Evolutionary conservation across 108 stramenopile genomes (phyloP).

Genomic region (Nitzschia palea): DNA sequence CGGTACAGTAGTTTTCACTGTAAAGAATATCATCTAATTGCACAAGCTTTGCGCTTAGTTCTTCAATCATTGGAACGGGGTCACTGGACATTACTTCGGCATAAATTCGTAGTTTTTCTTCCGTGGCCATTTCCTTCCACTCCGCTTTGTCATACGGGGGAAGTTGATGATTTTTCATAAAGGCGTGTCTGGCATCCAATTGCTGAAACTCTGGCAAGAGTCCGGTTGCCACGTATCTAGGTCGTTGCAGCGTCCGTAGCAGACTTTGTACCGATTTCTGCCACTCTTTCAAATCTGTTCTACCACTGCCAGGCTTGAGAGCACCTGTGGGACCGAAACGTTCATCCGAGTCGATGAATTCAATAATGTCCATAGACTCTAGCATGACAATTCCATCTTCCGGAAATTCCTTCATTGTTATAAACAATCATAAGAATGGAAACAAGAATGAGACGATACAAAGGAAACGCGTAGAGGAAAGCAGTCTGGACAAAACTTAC

Average conservation of each 20-base stretch:
- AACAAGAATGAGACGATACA: slow-evolving; percentile 6
- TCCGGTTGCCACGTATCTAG: slow-evolving; percentile 93
- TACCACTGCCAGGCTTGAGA: slow-evolving; percentile 69
- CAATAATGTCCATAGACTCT: slow-evolving; percentile 95
- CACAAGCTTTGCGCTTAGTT: slow-evolving; percentile 81
- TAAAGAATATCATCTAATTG: slow-evolving; percentile 85
- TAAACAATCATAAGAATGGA: not conserved
- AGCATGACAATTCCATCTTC: slow-evolving; percentile 84
- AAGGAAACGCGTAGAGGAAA: not conserved
- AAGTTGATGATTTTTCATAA: slow-evolving; percentile 87
- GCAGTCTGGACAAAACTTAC: slow-evolving; percentile 51
- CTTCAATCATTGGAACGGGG: slow-evolving; percentile 75
- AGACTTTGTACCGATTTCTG: slow-evolving; percentile 82
- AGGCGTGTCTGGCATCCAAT: slow-evolving; percentile 87
- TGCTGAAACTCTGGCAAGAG: slow-evolving; percentile 92
- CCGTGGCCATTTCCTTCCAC: slow-evolving; percentile 84
- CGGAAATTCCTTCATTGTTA: slow-evolving; percentile 43
- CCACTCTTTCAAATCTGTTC: slow-evolving; percentile 93
- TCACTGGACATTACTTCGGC: slow-evolving; percentile 83
- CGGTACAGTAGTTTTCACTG: slow-evolving; percentile 78
- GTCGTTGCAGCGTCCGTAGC: slow-evolving; percentile 86
- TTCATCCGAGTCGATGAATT: slow-evolving; percentile 81
- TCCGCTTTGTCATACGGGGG: slow-evolving; percentile 89
- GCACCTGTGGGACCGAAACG: slow-evolving; percentile 81
- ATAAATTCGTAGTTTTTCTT: slow-evolving; percentile 74